Evolutionary conservation across 2,329 filamentous ascomycete genomes (phyloP).

Genomic region (Ophiostoma sp.): DNA sequence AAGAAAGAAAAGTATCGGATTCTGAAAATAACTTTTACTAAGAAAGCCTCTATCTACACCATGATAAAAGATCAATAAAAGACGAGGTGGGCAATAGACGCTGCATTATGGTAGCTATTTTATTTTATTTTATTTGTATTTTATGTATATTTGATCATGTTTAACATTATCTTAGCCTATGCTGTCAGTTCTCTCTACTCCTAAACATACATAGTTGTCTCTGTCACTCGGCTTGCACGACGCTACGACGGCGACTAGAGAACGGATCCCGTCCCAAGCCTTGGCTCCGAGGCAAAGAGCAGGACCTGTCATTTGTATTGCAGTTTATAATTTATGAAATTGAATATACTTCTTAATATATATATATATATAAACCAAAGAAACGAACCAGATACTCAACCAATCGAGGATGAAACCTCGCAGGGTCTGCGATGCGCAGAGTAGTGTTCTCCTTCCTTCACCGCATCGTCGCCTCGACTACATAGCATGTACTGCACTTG

Average conservation of each 20-base stretch:
- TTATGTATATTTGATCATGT: no score
- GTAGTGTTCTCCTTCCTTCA: no score
- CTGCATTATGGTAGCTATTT: background rate
- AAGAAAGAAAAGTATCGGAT: no score
- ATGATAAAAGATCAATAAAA: background rate
- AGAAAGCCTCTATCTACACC: no score
- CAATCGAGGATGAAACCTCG: no score
- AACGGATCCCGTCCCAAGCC: slow-evolving; percentile 10
- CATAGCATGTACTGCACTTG: no score
- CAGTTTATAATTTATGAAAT: background rate
- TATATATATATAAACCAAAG: background rate
- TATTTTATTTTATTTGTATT: no score
- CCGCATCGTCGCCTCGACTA: no score
- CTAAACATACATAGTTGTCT: background rate
- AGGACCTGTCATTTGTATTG: background rate
- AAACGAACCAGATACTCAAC: no score
- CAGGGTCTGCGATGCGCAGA: no score
- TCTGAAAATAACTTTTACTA: no score
- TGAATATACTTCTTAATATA: no score
- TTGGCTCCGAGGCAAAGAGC: slow-evolving; percentile 9
- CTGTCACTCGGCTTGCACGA: background rate
- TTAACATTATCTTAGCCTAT: background rate
- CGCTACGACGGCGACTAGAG: background rate
- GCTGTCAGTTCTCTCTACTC: background rate
- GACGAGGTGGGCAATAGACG: background rate